Evolutionary conservation across 208 protist species (phyloP), one percentile per base, ranked within the genome.

Genomic region (Jaenimonas drosophilae): DNA sequence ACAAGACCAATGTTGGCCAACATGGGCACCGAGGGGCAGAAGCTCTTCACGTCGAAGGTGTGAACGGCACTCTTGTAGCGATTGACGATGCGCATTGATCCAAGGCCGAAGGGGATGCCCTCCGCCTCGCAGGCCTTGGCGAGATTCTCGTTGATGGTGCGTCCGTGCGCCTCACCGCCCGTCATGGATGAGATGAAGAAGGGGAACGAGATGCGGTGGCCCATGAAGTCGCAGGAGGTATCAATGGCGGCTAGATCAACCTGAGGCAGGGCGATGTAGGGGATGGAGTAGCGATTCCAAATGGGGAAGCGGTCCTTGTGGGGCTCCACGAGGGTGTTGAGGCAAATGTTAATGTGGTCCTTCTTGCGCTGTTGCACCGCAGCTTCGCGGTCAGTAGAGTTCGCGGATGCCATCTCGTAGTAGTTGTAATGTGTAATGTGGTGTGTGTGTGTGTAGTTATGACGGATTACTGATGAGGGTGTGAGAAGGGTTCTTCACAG

Each of bases 161-260:
- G 69, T 16, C 88, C 88, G 58, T 95, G 78, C 2, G 63, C 76
- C 57, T 95, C 82, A 19, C 88, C 88, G 23, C 88, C 88, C 4
- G 88, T 95, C 83, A 95, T 95, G 23, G 80, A 91, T 24, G 83
- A 88, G 17, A 95, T 71, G 48, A 91, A 70, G 42, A 95, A 85
- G 12, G 88, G 88, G 42, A 90, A 89, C 11, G 88, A 79, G 29
- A 90, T 67, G 12, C 55, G 67, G 46, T 71, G 70, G 14, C 76
- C 78, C 38, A 89, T 64, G 33, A 95, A 91, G 7, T 59, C 56
- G 50, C 64, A 79, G 14, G 68, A 65, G 2, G 80, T 83, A 59
- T 90, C 78, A 40, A 95, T 87, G 9, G 77, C 67, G 12, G 24
- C 27, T 27, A 91, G 66, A 48, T 91, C 67, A 5, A 95, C 72